A percentile compares a stretch with the other conserved stretches of the same genome.
These are phyloP conservation scores for Persicaria maculosa DNA, from an alignment of 148 eudicot genomes.

Conservation along the genomic window DNA sequence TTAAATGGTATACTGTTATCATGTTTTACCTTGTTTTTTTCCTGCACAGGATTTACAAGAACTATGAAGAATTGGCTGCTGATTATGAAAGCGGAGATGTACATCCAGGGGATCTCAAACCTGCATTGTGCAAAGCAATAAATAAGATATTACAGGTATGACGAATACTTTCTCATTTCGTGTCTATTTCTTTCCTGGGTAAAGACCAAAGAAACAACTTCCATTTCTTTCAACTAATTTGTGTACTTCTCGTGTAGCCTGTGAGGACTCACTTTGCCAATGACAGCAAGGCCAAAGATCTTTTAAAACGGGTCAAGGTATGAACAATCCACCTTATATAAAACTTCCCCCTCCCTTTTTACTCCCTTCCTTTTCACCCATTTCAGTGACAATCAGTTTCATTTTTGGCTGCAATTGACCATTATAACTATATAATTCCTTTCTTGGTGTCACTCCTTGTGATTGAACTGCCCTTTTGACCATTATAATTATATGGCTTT, in stretches of 20 bases:
- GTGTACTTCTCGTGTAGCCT: conserved; percentile 38
- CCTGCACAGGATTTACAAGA: conserved; percentile 47
- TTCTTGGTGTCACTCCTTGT: background rate
- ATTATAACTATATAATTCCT: no score
- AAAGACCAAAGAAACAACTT: background rate
- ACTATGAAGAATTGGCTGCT: conserved; percentile 49
- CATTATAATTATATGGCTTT: background rate
- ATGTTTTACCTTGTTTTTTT: background rate
- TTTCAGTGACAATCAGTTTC: background rate
- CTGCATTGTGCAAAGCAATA: conserved; percentile 66
- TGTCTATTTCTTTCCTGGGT: background rate
- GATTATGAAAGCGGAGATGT: conserved; percentile 63
- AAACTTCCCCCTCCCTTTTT: background rate
- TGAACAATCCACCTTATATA: conserved; percentile 9
- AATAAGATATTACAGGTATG: conserved; percentile 72
- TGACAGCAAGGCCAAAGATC: conserved; percentile 50
- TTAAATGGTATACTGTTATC: background rate
- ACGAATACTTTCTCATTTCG: background rate
- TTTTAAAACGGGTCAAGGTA: conserved; percentile 76
- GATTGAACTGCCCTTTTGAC: background rate
- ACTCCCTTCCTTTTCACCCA: background rate
- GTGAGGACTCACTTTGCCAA: conserved; percentile 77
- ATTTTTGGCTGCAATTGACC: background rate
- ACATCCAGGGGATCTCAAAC: conserved; percentile 75
- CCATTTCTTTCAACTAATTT: background rate